Base-by-base conservation (phyloP, 2,329 filamentous ascomycete species). In the Dichotomopilus funicola region DNA sequence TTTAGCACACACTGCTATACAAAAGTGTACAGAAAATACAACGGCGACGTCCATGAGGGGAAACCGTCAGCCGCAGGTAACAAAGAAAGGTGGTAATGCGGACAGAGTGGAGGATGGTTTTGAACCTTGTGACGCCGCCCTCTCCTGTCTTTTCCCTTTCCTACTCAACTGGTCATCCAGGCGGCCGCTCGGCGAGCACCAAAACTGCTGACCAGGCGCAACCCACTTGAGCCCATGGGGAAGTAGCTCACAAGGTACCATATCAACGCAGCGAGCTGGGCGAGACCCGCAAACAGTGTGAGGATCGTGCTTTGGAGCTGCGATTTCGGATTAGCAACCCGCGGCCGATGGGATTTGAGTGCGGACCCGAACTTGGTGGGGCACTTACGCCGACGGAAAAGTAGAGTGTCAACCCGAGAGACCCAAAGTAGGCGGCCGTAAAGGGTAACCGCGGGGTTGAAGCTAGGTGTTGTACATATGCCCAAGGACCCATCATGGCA, bases 161-260 rank as follows among this genome's bases (percentile, higher is more conserved):
- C 12, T 48, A 13, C 36, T 66, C 71, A 96, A 57, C 88, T 86
- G 48, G 82, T 86, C 82, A 96, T 86, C 94, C 92, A 97, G 52
- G 91, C 82, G 5, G 89, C 82, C 40, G 95, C 88, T 67, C 91
- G 82, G 67, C 86, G 86, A 19, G 87, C 89, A 27, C 92, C 94
- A 68, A 96, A 94, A 3, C 84, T 85, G 44, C 91, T 89, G 56
- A 91, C 91, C 63, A 96, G 83, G 57, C 92, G 86, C 62, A 99
- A 75, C 43, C 94, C 90, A 54, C 86, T 88, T 55, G 88, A 89
- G 42, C 94, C 94, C 91, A 97, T 96, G 33, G 94, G 94, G 67
- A 97, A 97, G 72, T 99, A 99, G 73, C 89, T 95, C 71, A 97
- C 85, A 47, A 96, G 79, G 73, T 97, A 97, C 92, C 92, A 97